Evolutionary conservation across 73 alveolate genomes (phyloP).

Genomic region (Paraurostyla sp.): DNA sequence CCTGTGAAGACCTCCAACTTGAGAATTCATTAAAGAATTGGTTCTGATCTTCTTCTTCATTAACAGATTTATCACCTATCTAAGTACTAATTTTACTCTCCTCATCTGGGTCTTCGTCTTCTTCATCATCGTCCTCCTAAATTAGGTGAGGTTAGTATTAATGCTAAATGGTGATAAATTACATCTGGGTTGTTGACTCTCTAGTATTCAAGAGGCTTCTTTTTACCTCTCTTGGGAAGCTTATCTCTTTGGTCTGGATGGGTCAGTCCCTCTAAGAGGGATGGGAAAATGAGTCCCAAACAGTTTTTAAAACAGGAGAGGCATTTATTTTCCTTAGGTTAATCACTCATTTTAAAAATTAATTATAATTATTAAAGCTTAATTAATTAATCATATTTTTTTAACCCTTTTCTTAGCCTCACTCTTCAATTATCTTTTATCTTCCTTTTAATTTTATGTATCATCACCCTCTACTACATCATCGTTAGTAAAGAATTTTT

Average conservation of each 20-base stretch:
- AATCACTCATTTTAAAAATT: not conserved
- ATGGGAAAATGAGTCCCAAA: conserved; percentile 7
- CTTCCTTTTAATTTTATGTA: not conserved
- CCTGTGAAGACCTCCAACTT: conserved; percentile 6
- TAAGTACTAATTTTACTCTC: not conserved
- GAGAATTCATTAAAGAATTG: conserved; percentile 40
- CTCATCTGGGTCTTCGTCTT: conserved; percentile 19
- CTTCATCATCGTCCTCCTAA: conserved; percentile 30
- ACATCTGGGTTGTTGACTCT: conserved; percentile 32
- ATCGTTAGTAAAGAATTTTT: conserved; percentile 54
- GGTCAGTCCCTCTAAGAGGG: not conserved
- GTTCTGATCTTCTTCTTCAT: conserved; percentile 2
- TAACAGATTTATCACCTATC: not conserved
- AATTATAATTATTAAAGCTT: not conserved
- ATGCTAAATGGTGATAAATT: too few relatives aligned
- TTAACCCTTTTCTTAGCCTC: not conserved
- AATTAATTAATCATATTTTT: not conserved
- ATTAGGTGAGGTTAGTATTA: not conserved
- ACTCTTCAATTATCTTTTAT: not conserved
- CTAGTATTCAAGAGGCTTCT: not conserved
- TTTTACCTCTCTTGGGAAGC: not conserved
- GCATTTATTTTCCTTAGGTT: conserved; percentile 23
- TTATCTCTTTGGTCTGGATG: conserved; percentile 25
- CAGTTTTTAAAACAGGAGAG: not conserved
- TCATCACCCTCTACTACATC: not conserved